Evolutionary conservation across 306 rosid species (phyloP), one percentile per base, ranked within the genome.

Genomic region (Morella rubra): DNA sequence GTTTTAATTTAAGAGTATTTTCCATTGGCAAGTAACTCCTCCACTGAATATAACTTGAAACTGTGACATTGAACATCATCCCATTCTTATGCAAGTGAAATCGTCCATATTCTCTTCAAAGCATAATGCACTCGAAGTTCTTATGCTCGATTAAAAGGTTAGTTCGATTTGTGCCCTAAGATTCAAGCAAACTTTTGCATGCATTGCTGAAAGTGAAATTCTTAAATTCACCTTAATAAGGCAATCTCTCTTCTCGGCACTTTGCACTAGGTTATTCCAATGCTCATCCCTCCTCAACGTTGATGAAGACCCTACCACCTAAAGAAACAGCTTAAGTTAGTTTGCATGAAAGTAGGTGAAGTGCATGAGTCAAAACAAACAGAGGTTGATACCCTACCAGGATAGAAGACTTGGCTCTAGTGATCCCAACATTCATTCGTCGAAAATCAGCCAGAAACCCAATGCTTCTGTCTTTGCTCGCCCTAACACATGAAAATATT

Each of bases 231-330:
- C 97, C 93, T 91, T 84, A 44, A 86, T 79, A 18, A 87, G 70
- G 74, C 87, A 75, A 14, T 81, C 54, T 78, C 97, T 90, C 78
- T 80, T 70, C 83, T 86, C 91, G 40, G 98, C 96, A 81, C 91
- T 92, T 80, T 92, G 89, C 76, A 92, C 95, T 37, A 94, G 86
- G 80, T 94, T 87, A 78, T 82, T 86, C 98, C 98, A 94, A 77
- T 82, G 96, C 77, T 69, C 75, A 76, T 84, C 87, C 78, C 85
- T 91, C 74, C 77, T 89, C 81, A 94, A 68, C 24, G 97, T 90
- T 46, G 96, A 90, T 51, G 96, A 97, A 78, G 96, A 94, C 64
- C 98, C 98, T 56, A 92, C 96, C 69, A 94, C 98, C 98, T 92
- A 69, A 50, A 69, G 32, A 32, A 77, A 68, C 44, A 69, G 72